Percentiles rank a stretch among this genome's conserved stretches.
phyloP scores from a whole-genome alignment of 495 filamentous ascomycete species.

The Usnea hakonensis region DNA sequence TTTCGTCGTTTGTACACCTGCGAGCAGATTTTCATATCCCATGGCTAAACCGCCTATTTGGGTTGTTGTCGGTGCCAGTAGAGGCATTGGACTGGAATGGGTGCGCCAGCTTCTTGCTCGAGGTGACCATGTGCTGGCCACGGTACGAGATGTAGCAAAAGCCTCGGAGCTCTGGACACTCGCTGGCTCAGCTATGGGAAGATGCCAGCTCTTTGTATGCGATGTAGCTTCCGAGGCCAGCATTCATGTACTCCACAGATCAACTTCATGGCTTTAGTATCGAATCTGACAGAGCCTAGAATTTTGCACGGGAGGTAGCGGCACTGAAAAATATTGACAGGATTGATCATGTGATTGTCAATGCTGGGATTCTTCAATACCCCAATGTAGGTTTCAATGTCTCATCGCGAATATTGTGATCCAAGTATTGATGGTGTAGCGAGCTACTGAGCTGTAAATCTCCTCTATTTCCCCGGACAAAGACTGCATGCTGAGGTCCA shows the following conservation, averaged over 20 bases:
- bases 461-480: neutral
- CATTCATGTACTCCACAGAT: slow-evolving; percentile 34
- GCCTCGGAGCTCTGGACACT: slow-evolving; percentile 37
- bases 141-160: slow-evolving; percentile 37
- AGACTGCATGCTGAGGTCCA: slow-evolving; percentile 8
- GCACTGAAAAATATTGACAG: slow-evolving; percentile 27
- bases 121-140: slow-evolving; percentile 45
- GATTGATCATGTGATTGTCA: slow-evolving; percentile 47
- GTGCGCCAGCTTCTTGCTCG: slow-evolving; percentile 40
- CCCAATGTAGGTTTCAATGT: slow-evolving; percentile 39
- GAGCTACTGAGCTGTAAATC: slow-evolving; percentile 45
- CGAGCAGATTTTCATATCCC: neutral
- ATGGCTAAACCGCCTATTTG: slow-evolving; percentile 30
- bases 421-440: slow-evolving; percentile 26
- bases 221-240: slow-evolving; percentile 46
- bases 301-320: slow-evolving; percentile 21
- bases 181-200: slow-evolving; percentile 30
- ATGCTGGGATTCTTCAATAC: slow-evolving; percentile 52
- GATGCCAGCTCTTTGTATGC: slow-evolving; percentile 40
- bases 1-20: neutral
- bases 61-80: slow-evolving; percentile 48
- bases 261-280: neutral
- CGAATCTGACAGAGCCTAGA: slow-evolving; percentile 16
- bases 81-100: slow-evolving; percentile 53
- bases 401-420: neutral